Conservation (phyloP, 2,329 filamentous ascomycete genomes). For the Dactylellina cionopaga region DNA sequence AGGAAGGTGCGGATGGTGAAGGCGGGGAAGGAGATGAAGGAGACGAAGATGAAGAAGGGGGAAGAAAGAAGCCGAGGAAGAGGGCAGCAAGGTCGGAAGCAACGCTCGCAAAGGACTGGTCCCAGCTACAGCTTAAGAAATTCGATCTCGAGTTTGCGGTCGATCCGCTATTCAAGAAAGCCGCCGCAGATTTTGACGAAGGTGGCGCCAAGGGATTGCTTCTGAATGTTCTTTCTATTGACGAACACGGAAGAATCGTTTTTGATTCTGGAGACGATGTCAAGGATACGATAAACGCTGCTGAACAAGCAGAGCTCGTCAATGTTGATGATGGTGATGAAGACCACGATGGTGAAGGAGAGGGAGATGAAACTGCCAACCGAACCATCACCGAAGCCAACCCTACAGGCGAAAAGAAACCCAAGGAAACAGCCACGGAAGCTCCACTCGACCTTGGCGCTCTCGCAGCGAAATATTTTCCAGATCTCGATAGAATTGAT, state of each 20-base stretch:
- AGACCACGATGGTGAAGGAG: conserved; percentile 16
- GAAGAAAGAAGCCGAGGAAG: conserved; percentile 77
- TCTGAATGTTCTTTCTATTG: conserved; percentile 95
- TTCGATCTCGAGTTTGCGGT: conserved; percentile 97
- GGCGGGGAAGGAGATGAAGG: conserved; percentile 68
- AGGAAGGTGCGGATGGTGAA: conserved; percentile 72
- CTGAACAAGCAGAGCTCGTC: conserved; percentile 56
- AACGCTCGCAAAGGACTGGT: conserved; percentile 89
- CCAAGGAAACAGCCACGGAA: conserved; percentile 63
- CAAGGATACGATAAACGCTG: conserved; percentile 65
- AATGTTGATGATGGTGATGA: conserved; percentile 57
- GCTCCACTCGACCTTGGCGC: conserved; percentile 80
- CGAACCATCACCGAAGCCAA: conserved; percentile 58
- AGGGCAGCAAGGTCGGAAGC: conserved; percentile 70
- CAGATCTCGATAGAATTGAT: conserved; percentile 78
- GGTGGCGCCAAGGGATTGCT: conserved; percentile 94
- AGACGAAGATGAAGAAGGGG: conserved; percentile 68
- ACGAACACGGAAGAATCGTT: conserved; percentile 88
- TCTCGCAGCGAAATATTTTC: conserved; percentile 84
- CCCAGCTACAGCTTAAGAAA: conserved; percentile 91
- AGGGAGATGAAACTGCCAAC: conserved; percentile 62
- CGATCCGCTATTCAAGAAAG: conserved; percentile 98
- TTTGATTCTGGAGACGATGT: conserved; percentile 97
- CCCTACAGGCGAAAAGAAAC: conserved; percentile 61
- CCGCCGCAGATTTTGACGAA: conserved; percentile 97